Conservation (phyloP, 495 filamentous ascomycete species). For the Parathielavia appendiculata region DNA sequence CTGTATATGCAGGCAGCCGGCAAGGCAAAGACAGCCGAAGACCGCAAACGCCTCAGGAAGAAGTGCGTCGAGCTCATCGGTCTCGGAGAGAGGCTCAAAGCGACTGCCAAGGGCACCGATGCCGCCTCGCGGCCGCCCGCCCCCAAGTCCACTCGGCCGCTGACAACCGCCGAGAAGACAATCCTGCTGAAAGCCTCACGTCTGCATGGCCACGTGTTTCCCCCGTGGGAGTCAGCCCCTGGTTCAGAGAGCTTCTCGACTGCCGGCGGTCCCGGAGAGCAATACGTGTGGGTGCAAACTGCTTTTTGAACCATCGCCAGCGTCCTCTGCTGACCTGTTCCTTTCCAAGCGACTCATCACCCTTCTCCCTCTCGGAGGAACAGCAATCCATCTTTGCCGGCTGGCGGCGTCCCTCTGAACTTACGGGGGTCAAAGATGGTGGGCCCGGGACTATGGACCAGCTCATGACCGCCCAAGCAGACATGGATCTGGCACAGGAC, state of each 20-base stretch:
- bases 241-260: constrained; percentile 47
- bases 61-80: constrained; percentile 63
- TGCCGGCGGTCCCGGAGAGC: constrained; percentile 33
- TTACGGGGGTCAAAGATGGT: constrained; percentile 22
- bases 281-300: constrained; percentile 21
- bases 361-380: constrained; percentile 61
- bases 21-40: constrained; percentile 45
- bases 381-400: constrained; percentile 68
- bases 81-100: constrained; percentile 70
- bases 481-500: constrained; percentile 85
- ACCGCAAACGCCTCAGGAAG: constrained; percentile 54
- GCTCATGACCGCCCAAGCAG: constrained; percentile 50
- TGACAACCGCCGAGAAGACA: constrained; percentile 69
- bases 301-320: not conserved
- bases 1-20: constrained; percentile 69
- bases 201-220: constrained; percentile 74
- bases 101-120: constrained; percentile 22
- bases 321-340: constrained; percentile 7
- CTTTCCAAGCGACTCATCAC: constrained; percentile 57
- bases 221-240: constrained; percentile 68
- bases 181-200: constrained; percentile 72
- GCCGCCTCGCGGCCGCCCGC: constrained; percentile 32
- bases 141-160: constrained; percentile 55
- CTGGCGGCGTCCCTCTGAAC: constrained; percentile 72
- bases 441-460: constrained; percentile 27